phyloP scores from a whole-genome alignment of 257 asterid species.

The Rubia yunnanensis region DNA sequence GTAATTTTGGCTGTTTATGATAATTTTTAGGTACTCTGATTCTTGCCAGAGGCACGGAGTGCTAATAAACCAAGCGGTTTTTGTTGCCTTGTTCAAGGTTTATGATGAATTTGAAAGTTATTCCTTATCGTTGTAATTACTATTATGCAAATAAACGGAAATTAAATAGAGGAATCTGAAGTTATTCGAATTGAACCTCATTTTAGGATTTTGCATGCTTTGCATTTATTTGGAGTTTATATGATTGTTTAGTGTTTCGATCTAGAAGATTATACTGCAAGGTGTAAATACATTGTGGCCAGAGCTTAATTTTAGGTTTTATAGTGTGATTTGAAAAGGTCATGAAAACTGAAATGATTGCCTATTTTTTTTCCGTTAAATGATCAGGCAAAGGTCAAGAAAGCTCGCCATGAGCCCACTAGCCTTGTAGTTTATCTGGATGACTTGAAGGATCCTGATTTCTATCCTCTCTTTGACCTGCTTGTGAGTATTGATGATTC shows the following conservation, averaged over 20 bases:
- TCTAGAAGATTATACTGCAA: background rate
- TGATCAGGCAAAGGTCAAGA: constrained; percentile 64
- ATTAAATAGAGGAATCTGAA: background rate
- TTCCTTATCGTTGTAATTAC: background rate
- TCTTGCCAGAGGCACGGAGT: constrained; percentile 54
- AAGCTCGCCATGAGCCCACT: constrained; percentile 45
- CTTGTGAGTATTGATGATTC: constrained; percentile 55
- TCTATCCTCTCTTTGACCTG: constrained; percentile 54
- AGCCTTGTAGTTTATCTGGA: constrained; percentile 49
- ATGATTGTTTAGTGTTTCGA: background rate
- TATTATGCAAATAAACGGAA: background rate
- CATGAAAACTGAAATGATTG: background rate
- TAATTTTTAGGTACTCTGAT: constrained; percentile 45
- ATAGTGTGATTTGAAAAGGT: background rate
- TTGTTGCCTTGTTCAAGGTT: constrained; percentile 70
- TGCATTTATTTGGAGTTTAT: background rate
- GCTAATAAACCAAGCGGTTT: constrained; percentile 41
- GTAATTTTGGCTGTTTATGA: constrained; percentile 10
- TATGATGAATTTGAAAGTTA: constrained; percentile 6
- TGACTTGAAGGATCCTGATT: constrained; percentile 61
- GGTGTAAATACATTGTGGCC: background rate
- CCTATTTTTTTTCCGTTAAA: constrained; percentile 1
- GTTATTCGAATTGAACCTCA: background rate
- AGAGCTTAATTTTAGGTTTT: background rate
- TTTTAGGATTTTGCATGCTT: background rate